These are phyloP conservation scores for Stagonosporopsis rhizophila DNA, from an alignment of 2,329 filamentous ascomycete genomes.

Conservation along the genomic window DNA sequence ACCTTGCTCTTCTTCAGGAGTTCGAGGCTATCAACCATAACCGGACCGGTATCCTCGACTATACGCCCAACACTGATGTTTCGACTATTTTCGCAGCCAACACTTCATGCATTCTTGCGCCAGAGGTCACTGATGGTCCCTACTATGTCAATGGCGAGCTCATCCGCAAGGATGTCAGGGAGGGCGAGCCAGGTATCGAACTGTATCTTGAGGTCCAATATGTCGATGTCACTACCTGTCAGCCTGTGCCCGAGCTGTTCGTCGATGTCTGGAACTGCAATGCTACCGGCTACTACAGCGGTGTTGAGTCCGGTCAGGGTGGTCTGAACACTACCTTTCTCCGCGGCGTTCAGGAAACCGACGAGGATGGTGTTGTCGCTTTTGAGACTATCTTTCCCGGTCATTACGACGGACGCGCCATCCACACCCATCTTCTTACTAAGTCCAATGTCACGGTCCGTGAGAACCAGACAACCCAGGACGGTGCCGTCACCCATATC, in stretches of 20 bases:
- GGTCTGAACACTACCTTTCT: slow-evolving; percentile 48
- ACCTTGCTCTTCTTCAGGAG: slow-evolving; percentile 40
- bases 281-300: slow-evolving; percentile 43
- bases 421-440: slow-evolving; percentile 46
- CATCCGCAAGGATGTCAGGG: slow-evolving; percentile 56
- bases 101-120: slow-evolving; percentile 34
- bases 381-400: slow-evolving; percentile 59
- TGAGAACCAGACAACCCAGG: slow-evolving; percentile 50
- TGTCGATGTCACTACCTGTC: slow-evolving; percentile 60
- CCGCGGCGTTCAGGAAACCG: slow-evolving; percentile 57
- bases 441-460: slow-evolving; percentile 47
- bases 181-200: slow-evolving; percentile 56
- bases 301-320: slow-evolving; percentile 55
- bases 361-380: slow-evolving; percentile 56
- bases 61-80: slow-evolving; percentile 20
- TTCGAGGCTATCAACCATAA: slow-evolving; percentile 43
- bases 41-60: slow-evolving; percentile 32
- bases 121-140: slow-evolving; percentile 34
- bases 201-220: slow-evolving; percentile 60
- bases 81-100: slow-evolving; percentile 31
- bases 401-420: slow-evolving; percentile 43
- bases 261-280: slow-evolving; percentile 60
- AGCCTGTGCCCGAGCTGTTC: slow-evolving; percentile 55
- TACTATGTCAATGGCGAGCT: slow-evolving; percentile 56
- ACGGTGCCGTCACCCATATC: slow-evolving; percentile 52